A percentile compares a stretch with the other conserved stretches of the same genome.
Evolutionary conservation across 305 asterid species (phyloP).

Genomic region (Fraxinus xanthoxyloides): DNA sequence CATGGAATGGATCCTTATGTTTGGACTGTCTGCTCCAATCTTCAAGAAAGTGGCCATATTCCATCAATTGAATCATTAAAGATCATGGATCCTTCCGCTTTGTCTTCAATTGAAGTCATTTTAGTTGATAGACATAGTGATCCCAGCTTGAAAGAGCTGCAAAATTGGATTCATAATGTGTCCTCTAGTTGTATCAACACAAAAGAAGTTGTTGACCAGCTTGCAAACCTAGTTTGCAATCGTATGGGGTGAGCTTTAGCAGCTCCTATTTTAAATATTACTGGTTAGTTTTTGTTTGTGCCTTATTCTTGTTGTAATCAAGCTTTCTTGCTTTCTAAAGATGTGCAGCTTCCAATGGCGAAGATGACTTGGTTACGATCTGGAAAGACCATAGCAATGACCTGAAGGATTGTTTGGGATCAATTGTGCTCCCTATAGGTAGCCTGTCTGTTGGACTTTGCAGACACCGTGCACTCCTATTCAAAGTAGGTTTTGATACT

Average conservation of each 20-base stretch:
- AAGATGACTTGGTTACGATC: conserved; percentile 55
- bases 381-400: conserved; percentile 89
- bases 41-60: conserved; percentile 80
- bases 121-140: conserved; percentile 69
- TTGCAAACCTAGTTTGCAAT: conserved; percentile 90
- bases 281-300: background rate
- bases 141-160: conserved; percentile 83
- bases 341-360: conserved; percentile 30
- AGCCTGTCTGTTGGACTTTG: conserved; percentile 82
- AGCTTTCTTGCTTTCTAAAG: conserved; percentile 2
- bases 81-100: conserved; percentile 60
- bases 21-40: conserved; percentile 84
- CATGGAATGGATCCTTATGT: conserved; percentile 97
- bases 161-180: conserved; percentile 50
- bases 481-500: conserved; percentile 61
- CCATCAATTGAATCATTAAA: conserved; percentile 82
- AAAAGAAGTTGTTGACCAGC: conserved; percentile 27
- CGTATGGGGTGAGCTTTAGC: conserved; percentile 83
- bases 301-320: background rate
- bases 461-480: conserved; percentile 83
- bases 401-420: conserved; percentile 82
- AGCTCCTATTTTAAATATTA: background rate
- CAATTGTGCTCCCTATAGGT: conserved; percentile 84
- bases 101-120: conserved; percentile 80
- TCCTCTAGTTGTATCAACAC: background rate